Conservation (phyloP, 768 basidiomycete species). For the Tricholoma hemisulphureum region DNA sequence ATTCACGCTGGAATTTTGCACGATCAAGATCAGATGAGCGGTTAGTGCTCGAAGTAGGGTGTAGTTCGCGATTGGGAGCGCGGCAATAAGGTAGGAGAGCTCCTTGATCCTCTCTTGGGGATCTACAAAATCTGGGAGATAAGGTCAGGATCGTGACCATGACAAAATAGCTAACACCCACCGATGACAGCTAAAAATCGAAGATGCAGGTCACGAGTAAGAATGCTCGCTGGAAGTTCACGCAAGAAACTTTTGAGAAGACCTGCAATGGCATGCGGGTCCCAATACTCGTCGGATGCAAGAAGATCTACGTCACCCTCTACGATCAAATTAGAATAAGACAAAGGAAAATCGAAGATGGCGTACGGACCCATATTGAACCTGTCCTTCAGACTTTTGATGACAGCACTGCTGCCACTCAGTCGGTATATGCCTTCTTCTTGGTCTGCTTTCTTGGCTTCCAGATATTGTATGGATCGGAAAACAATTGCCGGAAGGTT, state of each 20-base stretch:
- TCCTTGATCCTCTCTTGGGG: conserved; percentile 86
- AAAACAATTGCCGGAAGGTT: conserved; percentile 93
- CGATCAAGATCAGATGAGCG: conserved; percentile 92
- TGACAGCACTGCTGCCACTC: conserved; percentile 91
- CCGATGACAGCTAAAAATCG: conserved; percentile 92
- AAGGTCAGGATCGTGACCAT: conserved; percentile 1
- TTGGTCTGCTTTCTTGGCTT: conserved; percentile 89
- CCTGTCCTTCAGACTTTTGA: conserved; percentile 88
- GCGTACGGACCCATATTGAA: conserved; percentile 78
- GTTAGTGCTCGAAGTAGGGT: conserved; percentile 90
- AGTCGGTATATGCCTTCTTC: conserved; percentile 98
- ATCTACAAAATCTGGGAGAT: conserved; percentile 75
- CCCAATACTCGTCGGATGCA: conserved; percentile 89
- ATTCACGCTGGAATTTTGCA: conserved; percentile 85
- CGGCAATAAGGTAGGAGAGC: conserved; percentile 80
- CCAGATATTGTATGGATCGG: conserved; percentile 92
- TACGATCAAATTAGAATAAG: conserved; percentile 31
- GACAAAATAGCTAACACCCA: conserved; percentile 39
- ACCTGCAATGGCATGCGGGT: conserved; percentile 96
- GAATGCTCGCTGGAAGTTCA: conserved; percentile 88
- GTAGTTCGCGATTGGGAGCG: conserved; percentile 90
- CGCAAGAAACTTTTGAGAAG: conserved; percentile 91
- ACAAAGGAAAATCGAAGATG: conserved; percentile 7
- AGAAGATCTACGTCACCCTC: conserved; percentile 97
- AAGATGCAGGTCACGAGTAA: conserved; percentile 90